A percentile compares a stretch with the other conserved stretches of the same genome.
These are phyloP conservation scores for Pyrenophora tritici-repentis DNA, from an alignment of 2,329 filamentous ascomycete species.

Conservation along the genomic window DNA sequence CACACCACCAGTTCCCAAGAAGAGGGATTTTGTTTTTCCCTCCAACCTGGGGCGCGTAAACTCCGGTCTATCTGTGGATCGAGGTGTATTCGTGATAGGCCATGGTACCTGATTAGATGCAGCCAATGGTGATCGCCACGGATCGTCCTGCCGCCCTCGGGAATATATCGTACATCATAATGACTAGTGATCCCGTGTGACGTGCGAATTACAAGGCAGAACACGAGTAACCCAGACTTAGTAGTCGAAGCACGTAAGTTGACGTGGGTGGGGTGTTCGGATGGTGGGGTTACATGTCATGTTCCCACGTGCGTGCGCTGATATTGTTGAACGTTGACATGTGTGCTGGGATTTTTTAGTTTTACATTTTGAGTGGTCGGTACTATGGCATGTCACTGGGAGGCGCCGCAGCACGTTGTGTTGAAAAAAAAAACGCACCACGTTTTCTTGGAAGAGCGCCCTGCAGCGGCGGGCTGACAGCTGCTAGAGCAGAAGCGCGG, in stretches of 20 bases:
- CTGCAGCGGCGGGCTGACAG: background rate
- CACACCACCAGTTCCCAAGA: background rate
- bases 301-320: constrained; percentile 4
- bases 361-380: background rate
- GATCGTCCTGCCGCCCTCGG: background rate
- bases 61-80: constrained; percentile 6
- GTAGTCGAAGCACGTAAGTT: background rate
- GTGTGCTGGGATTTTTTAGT: no score
- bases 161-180: background rate
- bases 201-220: background rate
- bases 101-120: constrained; percentile 6
- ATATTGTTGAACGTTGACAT: no score
- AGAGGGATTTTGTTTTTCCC: background rate
- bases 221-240: background rate
- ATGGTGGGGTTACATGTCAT: constrained; percentile 3
- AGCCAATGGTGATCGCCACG: constrained; percentile 1
- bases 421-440: background rate
- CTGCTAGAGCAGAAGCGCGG: constrained; percentile 4
- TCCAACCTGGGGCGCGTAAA: constrained; percentile 4
- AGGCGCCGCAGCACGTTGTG: background rate
- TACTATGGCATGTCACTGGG: constrained; percentile 1
- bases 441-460: background rate
- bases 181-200: background rate
- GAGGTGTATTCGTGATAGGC: background rate
- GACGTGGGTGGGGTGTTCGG: background rate